phyloP scores from a whole-genome alignment of 2,329 filamentous ascomycete species.

The Arachnopeziza araneosa region DNA sequence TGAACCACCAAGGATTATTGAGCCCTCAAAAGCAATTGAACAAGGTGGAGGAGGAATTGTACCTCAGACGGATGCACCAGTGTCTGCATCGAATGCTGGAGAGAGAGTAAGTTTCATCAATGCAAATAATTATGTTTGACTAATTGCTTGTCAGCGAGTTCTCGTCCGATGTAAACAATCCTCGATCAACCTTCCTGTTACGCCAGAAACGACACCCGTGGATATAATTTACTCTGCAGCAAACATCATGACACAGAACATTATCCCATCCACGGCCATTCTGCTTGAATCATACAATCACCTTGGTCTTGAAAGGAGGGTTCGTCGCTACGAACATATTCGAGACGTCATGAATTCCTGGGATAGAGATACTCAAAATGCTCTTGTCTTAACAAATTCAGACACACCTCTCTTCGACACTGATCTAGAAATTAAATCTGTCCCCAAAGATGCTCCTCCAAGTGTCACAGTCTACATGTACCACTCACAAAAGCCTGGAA shows the following conservation, averaged over 20 bases:
- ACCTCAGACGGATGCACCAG: slow-evolving; percentile 65
- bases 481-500: slow-evolving; percentile 74
- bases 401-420: slow-evolving; percentile 48
- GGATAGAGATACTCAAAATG: slow-evolving; percentile 76
- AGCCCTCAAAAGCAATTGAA: slow-evolving; percentile 17
- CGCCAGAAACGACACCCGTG: slow-evolving; percentile 64
- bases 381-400: slow-evolving; percentile 60
- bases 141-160: slow-evolving; percentile 49
- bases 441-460: slow-evolving; percentile 56
- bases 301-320: slow-evolving; percentile 72
- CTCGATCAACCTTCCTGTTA: slow-evolving; percentile 66
- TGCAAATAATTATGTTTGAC: slow-evolving; percentile 11
- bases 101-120: slow-evolving; percentile 58
- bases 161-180: slow-evolving; percentile 66
- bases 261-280: slow-evolving; percentile 62
- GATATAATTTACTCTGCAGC: slow-evolving; percentile 68
- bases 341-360: slow-evolving; percentile 89
- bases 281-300: slow-evolving; percentile 71
- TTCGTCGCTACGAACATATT: slow-evolving; percentile 81
- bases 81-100: slow-evolving; percentile 73
- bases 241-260: slow-evolving; percentile 54
- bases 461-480: slow-evolving; percentile 69
- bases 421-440: slow-evolving; percentile 61
- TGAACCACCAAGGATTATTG: slow-evolving; percentile 7
- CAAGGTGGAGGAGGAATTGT: slow-evolving; percentile 32